A percentile compares a stretch with the other conserved stretches of the same genome.
Evolutionary conservation across 73 alveolate genomes (phyloP).

Genomic region (Tetrahymena borealis): DNA sequence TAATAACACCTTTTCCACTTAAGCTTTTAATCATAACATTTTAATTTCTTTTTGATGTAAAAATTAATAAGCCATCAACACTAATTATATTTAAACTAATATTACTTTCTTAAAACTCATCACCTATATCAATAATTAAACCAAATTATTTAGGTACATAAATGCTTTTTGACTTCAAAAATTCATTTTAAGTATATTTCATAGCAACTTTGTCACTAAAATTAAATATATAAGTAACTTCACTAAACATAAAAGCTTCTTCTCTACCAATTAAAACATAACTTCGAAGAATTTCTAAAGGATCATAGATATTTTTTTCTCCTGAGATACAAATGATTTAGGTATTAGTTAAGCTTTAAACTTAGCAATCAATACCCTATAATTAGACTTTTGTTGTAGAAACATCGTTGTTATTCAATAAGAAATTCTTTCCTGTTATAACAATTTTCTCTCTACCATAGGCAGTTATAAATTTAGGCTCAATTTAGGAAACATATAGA

Average conservation of each 20-base stretch:
- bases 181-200: background rate
- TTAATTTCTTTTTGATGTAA: background rate
- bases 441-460: background rate
- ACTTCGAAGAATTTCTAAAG: background rate
- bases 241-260: background rate
- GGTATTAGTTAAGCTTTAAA: background rate
- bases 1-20: background rate
- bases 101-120: background rate
- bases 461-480: background rate
- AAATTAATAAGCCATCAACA: background rate
- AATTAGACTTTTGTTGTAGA: background rate
- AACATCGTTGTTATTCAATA: background rate
- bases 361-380: background rate
- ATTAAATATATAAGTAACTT: background rate
- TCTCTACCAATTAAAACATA: background rate
- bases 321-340: background rate
- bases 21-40: background rate
- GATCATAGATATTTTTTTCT: background rate
- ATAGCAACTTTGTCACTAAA: background rate
- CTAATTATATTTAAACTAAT: background rate
- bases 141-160: background rate
- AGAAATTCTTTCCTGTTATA: background rate
- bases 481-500: background rate
- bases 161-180: background rate
- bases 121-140: background rate